Base-by-base conservation (phyloP, 2,329 filamentous ascomycete genomes). In the Sporothrix globosa region DNA sequence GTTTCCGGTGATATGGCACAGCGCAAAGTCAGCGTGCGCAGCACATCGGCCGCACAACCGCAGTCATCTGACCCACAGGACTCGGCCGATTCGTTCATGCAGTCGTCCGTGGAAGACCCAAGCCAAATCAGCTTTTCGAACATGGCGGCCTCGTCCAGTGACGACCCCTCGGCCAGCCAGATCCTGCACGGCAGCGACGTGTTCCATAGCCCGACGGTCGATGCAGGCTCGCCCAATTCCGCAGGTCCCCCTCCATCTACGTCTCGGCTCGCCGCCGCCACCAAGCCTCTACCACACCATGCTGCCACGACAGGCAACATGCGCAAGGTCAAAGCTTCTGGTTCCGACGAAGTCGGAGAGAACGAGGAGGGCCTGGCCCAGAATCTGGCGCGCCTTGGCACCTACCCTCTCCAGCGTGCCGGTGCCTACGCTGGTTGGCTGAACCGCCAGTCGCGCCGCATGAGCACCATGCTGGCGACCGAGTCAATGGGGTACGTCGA, bases 401-500 rank as follows among this genome's bases (percentile, higher is more conserved):
- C 89, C 0, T 96, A 93, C 77, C 93, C 93, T 1, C 81, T 97
- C 4, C 92, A 96, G 79, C 89, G 92, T 72, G 95, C 93, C 0
- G 91, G 92, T 11, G 90, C 90, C 1, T 87, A 97, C 77, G 93
- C 93, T 10, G 92, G 90, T 61, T 97, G 93, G 77, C 83, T 97
- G 67, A 92, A 91, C 76, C 90, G 86, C 70, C 89, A 91, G 27
- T 91, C 93, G 27, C 91, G 92, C 74, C 88, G 89, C 46, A 92
- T 98, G 89, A 92, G 92, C 72, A 92, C 85, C 39, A 82, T 97
- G 10, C 82, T 98, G 60, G 92, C 95, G 7, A 92, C 91, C 0
- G 94, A 97, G 78, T 96, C 95, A 0, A 97, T 97, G 90, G 93
- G 93, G 1, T 98, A 98, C 77, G 91, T 97, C 44, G 94, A 96